Conservation (phyloP, 2,329 filamentous ascomycete species). For the Neonectria magnoliae region DNA sequence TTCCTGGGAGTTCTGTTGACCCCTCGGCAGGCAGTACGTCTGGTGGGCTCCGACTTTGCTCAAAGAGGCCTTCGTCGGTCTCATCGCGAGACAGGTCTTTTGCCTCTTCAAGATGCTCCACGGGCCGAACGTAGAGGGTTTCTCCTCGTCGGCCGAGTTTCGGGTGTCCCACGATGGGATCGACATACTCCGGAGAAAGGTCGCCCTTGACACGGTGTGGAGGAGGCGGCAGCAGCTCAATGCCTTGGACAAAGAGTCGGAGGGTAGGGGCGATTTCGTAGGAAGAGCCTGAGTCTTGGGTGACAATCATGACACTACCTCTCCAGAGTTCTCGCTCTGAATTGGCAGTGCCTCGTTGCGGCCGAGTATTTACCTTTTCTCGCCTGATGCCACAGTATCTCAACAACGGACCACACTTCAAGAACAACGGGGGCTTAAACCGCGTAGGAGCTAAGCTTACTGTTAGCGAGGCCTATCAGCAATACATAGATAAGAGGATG, state of each 20-base stretch:
- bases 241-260: conserved; percentile 86
- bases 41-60: conserved; percentile 67
- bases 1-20: conserved; percentile 60
- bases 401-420: conserved; percentile 90
- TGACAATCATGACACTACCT: conserved; percentile 95
- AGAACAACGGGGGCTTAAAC: conserved; percentile 84
- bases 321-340: conserved; percentile 84
- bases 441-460: conserved; percentile 64
- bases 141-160: conserved; percentile 87
- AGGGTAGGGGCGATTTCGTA: conserved; percentile 83
- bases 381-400: conserved; percentile 86
- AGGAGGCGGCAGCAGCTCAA: conserved; percentile 82
- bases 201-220: conserved; percentile 73
- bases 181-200: conserved; percentile 83
- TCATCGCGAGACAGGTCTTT: conserved; percentile 83
- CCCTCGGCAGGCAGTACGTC: conserved; percentile 56
- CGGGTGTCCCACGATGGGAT: conserved; percentile 86
- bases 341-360: conserved; percentile 39
- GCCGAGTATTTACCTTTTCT: conserved; percentile 59
- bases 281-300: conserved; percentile 82
- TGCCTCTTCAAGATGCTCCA: conserved; percentile 84
- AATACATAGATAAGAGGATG: conserved; percentile 5
- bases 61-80: conserved; percentile 84
- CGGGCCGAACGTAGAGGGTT: conserved; percentile 86
- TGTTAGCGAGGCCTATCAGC: conserved; percentile 22